Evolutionary conservation across 2,329 filamentous ascomycete species (phyloP), one percentile per base, ranked within the genome.

Genomic region (Xylaria hypoxylon): DNA sequence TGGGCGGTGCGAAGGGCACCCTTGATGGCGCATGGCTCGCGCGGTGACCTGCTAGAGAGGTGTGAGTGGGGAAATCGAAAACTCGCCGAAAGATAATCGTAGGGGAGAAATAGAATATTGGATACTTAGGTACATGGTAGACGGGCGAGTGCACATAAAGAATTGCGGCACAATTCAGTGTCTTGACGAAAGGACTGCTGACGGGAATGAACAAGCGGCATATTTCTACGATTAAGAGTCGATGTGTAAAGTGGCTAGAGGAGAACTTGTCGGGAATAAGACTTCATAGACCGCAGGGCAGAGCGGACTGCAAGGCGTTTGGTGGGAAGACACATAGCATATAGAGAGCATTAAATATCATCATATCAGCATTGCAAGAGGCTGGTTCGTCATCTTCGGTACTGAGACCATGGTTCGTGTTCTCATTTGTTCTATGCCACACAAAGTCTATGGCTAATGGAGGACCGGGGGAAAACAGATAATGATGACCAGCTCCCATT

Each of bases 1-100:
- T 79, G 44, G 75, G 74, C 73, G 76, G 55, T 78, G 78, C 4
- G 64, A 65, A 51, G 62, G 69, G 67, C 40, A 68, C 70, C 1
- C 55, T 78, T 35, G 77, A 78, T 56, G 75, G 72, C 0, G 59
- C 68, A n/a, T 78, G 77, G 77, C 73, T 78, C 19, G 76, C 78
- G 40, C 59, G 69, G 61, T 69, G 61, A 67, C 7, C 22, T 26
- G 7, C 64, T 38, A 51, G 42, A 33, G 42, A 22, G 42, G 24
- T 35, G 38, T 17, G 40, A 50, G 38, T 13, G 17, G 33, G 52
- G 28, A 52, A 13, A 24, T n/a, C 22, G 28, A 5, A n/a, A 19
- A 52, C 31, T 33, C 11, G n/a, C 2, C 19, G 10, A 31, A 38
- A 33, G 7, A 19, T 15, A 19, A 8, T 5, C 17, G 28, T 5